A percentile compares a stretch with the other conserved stretches of the same genome.
Evolutionary conservation across 805 yeast genomes (phyloP).

Genomic region (Candida mattraensis): DNA sequence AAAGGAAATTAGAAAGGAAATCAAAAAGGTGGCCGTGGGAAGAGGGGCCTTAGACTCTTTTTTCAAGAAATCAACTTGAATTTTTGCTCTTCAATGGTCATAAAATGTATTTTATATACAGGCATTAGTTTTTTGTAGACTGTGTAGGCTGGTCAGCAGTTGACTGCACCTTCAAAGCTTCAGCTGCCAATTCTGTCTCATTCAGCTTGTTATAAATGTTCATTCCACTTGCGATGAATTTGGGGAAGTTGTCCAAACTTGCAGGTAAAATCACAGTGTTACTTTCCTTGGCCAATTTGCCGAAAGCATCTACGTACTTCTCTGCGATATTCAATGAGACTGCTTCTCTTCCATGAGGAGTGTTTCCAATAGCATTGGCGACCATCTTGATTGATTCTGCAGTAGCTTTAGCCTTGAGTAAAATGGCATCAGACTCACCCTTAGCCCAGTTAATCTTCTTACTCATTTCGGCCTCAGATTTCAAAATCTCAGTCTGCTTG

Average conservation of each 20-base stretch:
- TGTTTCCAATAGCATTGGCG: constrained; percentile 64
- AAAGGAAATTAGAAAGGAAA: constrained; percentile 36
- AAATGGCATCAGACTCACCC: constrained; percentile 72
- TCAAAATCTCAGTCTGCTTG: constrained; percentile 64
- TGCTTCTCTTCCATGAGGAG: constrained; percentile 74
- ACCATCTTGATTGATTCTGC: constrained; percentile 66
- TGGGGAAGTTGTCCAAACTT: constrained; percentile 70
- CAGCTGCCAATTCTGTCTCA: constrained; percentile 36
- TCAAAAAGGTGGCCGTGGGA: constrained; percentile 47
- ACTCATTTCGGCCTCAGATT: constrained; percentile 69
- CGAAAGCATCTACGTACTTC: constrained; percentile 78
- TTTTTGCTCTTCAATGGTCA: no score
- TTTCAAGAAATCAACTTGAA: constrained; percentile 55
- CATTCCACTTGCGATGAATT: constrained; percentile 75
- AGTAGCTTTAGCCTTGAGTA: constrained; percentile 67
- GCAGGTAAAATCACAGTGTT: constrained; percentile 79
- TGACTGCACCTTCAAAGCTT: constrained; percentile 13
- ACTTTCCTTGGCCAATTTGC: constrained; percentile 77
- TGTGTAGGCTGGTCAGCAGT: constrained; percentile 1
- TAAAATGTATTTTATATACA: constrained; percentile 8
- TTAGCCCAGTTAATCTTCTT: constrained; percentile 65
- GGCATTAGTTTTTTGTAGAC: constrained; percentile 1
- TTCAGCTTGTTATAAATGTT: constrained; percentile 54
- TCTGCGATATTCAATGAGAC: constrained; percentile 80
- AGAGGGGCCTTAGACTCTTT: constrained; percentile 72